Percentiles rank a stretch among this genome's conserved stretches.
phyloP scores from a whole-genome alignment of 2,329 filamentous ascomycete genomes.

The Diaporthe citrichinensis region DNA sequence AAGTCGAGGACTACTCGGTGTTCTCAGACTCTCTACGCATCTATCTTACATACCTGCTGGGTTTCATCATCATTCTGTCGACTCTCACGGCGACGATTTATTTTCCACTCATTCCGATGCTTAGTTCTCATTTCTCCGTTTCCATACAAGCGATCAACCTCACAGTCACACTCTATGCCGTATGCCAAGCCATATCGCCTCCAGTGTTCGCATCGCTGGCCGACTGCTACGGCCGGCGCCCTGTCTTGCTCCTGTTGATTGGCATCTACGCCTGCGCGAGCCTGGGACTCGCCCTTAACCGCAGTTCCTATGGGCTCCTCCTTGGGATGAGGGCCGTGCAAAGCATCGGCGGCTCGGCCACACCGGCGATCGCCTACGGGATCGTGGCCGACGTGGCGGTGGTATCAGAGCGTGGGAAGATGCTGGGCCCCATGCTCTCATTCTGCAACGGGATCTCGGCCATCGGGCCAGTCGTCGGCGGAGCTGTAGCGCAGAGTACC shows the following conservation, averaged over 20 bases:
- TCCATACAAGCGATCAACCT: constrained; percentile 55
- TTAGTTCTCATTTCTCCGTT: constrained; percentile 50
- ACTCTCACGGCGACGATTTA: constrained; percentile 59
- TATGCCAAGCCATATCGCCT: constrained; percentile 71
- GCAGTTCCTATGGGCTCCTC: constrained; percentile 67
- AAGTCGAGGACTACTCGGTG: neutral
- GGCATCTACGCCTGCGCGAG: constrained; percentile 67
- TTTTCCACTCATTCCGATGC: constrained; percentile 53
- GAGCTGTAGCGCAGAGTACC: constrained; percentile 47
- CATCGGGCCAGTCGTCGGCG: constrained; percentile 40
- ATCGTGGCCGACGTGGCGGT: constrained; percentile 78
- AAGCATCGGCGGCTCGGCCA: constrained; percentile 72
- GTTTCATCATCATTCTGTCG: constrained; percentile 4
- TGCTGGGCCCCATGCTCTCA: constrained; percentile 73
- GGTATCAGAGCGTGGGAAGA: constrained; percentile 74
- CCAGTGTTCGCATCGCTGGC: constrained; percentile 70
- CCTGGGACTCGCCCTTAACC: constrained; percentile 64
- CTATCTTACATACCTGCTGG: constrained; percentile 12
- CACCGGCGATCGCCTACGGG: constrained; percentile 75
- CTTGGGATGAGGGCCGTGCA: constrained; percentile 71
- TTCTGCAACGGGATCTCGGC: constrained; percentile 63
- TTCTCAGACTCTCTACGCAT: neutral
- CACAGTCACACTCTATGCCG: constrained; percentile 68
- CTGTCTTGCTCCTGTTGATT: constrained; percentile 69
- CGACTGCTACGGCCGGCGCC: constrained; percentile 68